Percentiles rank a stretch among this genome's conserved stretches.
phyloP scores from a whole-genome alignment of 768 basidiomycete species.

The Calocybe indica region DNA sequence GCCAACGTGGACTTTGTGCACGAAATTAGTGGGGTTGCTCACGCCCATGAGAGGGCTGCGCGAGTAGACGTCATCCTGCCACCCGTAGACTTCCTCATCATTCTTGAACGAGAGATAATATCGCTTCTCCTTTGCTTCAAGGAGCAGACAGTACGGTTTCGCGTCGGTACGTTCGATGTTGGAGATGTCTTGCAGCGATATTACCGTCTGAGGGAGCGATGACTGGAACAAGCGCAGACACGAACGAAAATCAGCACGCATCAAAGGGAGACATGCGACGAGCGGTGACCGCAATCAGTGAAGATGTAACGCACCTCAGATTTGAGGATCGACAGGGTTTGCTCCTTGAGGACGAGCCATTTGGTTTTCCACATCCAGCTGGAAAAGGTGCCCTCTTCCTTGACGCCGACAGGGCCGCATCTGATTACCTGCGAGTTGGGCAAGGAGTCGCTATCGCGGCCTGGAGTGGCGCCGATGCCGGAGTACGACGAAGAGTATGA shows the following conservation, averaged over 20 bases:
- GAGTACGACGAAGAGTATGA: slow-evolving; percentile 65
- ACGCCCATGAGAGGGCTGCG: slow-evolving; percentile 92
- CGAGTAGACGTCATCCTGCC: slow-evolving; percentile 96
- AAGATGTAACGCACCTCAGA: slow-evolving; percentile 63
- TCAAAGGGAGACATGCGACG: slow-evolving; percentile 1
- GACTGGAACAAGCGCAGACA: slow-evolving; percentile 24
- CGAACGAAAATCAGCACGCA: slow-evolving; percentile 6
- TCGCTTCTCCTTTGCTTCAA: slow-evolving; percentile 82
- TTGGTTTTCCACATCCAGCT: slow-evolving; percentile 90
- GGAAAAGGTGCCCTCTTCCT: slow-evolving; percentile 85
- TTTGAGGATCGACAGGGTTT: slow-evolving; percentile 78
- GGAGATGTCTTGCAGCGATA: slow-evolving; percentile 70
- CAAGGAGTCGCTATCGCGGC: slow-evolving; percentile 35
- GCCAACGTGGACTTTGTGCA: slow-evolving; percentile 97
- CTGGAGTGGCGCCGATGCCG: slow-evolving; percentile 79
- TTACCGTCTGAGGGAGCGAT: slow-evolving; percentile 50
- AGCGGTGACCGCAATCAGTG: neutral
- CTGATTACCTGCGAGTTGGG: slow-evolving; percentile 48
- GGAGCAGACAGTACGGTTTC: slow-evolving; percentile 88
- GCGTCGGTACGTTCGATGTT: slow-evolving; percentile 90
- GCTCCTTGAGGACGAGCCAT: slow-evolving; percentile 83
- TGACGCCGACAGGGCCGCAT: slow-evolving; percentile 74
- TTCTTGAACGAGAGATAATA: slow-evolving; percentile 80
- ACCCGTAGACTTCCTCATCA: slow-evolving; percentile 96
- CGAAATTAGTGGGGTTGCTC: slow-evolving; percentile 93